Evolutionary conservation across 2,329 filamentous ascomycete genomes (phyloP).

Genomic region (Exophiala oligosperma): DNA sequence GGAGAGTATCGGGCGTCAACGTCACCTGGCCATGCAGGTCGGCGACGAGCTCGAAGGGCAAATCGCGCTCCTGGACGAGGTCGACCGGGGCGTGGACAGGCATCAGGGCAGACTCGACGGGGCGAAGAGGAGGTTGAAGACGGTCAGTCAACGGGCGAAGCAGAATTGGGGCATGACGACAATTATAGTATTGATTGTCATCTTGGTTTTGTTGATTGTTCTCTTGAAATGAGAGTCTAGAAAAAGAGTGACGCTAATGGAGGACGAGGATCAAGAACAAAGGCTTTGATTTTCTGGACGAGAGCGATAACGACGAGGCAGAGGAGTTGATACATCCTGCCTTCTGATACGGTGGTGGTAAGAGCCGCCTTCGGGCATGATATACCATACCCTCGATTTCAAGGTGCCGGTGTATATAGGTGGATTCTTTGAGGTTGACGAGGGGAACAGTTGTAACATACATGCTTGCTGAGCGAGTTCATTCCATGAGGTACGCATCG

Average conservation of each 20-base stretch:
- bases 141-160: constrained; percentile 70
- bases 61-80: constrained; percentile 83
- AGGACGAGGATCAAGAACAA: no score
- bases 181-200: constrained; percentile 77
- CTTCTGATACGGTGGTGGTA: no score
- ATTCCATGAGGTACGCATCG: no score
- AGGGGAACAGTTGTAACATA: background rate
- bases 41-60: constrained; percentile 94
- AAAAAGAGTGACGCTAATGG: no score
- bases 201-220: constrained; percentile 79
- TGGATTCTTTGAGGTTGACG: background rate
- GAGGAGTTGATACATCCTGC: background rate
- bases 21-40: constrained; percentile 92
- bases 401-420: no score
- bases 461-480: background rate
- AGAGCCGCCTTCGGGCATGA: no score
- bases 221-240: constrained; percentile 64
- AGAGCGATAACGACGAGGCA: background rate
- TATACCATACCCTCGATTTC: no score
- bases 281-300: no score
- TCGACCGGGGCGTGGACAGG: constrained; percentile 78
- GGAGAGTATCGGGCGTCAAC: constrained; percentile 81
- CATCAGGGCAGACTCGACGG: constrained; percentile 75
- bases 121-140: constrained; percentile 70
- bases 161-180: constrained; percentile 86